A percentile compares a stretch with the other conserved stretches of the same genome.
phyloP scores from a whole-genome alignment of 176 grass and related monocot species.

The Eleusine indica region DNA sequence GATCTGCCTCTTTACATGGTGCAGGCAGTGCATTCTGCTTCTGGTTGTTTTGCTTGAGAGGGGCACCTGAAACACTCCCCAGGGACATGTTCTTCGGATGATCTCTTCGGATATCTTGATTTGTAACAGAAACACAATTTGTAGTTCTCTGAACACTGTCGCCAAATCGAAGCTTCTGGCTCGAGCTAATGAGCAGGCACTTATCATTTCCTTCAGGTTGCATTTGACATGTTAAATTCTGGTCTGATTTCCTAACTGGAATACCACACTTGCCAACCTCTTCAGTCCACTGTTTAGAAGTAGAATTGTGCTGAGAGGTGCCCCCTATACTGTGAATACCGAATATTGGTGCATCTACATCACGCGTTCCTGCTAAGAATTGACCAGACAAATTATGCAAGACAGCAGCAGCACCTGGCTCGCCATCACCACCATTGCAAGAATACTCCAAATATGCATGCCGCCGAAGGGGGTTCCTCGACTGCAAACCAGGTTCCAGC shows the following conservation, averaged over 20 bases:
- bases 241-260: constrained; percentile 37
- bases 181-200: constrained; percentile 41
- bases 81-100: constrained; percentile 6
- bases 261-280: constrained; percentile 29
- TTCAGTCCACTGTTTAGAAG: constrained; percentile 34
- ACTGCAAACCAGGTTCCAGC: constrained; percentile 68
- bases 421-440: neutral
- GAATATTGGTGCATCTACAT: constrained; percentile 16
- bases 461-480: constrained; percentile 28
- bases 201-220: constrained; percentile 42
- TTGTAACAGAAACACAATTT: constrained; percentile 19
- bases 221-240: constrained; percentile 28
- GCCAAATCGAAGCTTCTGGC: constrained; percentile 14
- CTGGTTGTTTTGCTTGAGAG: constrained; percentile 65
- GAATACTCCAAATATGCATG: constrained; percentile 41
- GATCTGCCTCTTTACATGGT: constrained; percentile 21
- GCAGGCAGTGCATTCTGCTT: constrained; percentile 61
- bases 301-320: constrained; percentile 27
- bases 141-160: neutral
- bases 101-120: constrained; percentile 35
- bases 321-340: neutral
- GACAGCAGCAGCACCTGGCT: neutral
- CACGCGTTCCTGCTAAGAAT: constrained; percentile 3
- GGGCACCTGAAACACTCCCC: constrained; percentile 31
- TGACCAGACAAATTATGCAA: constrained; percentile 27